These are phyloP conservation scores for Fusarium marasasianum DNA, from an alignment of 2,329 filamentous ascomycete genomes.

Conservation along the genomic window DNA sequence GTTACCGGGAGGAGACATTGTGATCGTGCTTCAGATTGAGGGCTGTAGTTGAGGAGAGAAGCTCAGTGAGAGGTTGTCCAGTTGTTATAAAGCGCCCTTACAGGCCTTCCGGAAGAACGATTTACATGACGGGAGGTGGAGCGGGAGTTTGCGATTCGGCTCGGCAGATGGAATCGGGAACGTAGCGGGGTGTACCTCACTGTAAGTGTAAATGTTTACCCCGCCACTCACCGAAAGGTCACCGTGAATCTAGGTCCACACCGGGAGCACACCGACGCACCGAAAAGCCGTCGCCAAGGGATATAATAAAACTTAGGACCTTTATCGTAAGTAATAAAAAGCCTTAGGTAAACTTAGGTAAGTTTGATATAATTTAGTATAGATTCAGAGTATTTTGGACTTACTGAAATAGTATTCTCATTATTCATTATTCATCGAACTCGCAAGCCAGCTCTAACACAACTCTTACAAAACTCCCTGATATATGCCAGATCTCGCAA, in stretches of 20 bases:
- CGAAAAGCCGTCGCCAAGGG: too few relatives aligned
- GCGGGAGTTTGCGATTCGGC: slow-evolving; percentile 32
- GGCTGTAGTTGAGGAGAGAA: not conserved
- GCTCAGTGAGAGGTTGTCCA: not conserved
- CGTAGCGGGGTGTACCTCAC: slow-evolving; percentile 10
- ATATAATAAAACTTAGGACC: too few relatives aligned
- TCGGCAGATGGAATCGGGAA: slow-evolving; percentile 46
- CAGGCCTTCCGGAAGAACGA: slow-evolving; percentile 39
- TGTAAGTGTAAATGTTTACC: slow-evolving; percentile 43
- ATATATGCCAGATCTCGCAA: not conserved
- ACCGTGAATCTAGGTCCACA: slow-evolving; percentile 11
- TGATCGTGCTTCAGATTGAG: not conserved
- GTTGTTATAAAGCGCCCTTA: slow-evolving; percentile 12
- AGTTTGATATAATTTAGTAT: too few relatives aligned
- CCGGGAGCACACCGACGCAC: slow-evolving; percentile 1
- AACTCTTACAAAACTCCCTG: not conserved
- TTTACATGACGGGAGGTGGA: slow-evolving; percentile 41
- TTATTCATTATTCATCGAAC: not conserved
- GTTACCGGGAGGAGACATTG: slow-evolving; percentile 67
- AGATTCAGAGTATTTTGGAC: too few relatives aligned
- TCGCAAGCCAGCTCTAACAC: not conserved
- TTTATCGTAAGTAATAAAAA: fast-evolving
- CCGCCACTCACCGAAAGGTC: slow-evolving; percentile 36
- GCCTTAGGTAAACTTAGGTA: too few relatives aligned
- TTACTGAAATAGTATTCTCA: not conserved